Evolutionary conservation across 805 yeast genomes (phyloP).

Genomic region (Yarrowia hollandica): DNA sequence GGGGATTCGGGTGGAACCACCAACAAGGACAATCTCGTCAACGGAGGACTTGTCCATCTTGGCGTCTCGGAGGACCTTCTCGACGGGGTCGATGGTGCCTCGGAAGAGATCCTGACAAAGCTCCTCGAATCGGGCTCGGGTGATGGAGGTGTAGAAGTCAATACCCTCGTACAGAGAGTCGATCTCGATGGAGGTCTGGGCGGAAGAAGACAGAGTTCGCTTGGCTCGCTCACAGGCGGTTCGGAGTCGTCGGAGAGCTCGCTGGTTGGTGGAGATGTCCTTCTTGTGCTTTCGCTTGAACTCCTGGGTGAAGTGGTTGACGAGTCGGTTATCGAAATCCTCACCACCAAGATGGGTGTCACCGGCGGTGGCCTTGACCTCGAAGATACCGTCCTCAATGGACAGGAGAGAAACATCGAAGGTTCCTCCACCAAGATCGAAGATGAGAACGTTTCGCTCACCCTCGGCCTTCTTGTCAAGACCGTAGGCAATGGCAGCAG

Average conservation of each 20-base stretch:
- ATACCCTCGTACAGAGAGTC: constrained; percentile 94
- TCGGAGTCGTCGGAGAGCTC: constrained; percentile 97
- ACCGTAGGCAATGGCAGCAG: constrained; percentile 99
- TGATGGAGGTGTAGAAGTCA: constrained; percentile 93
- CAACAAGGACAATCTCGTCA: constrained; percentile 90
- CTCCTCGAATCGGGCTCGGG: constrained; percentile 98
- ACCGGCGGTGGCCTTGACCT: constrained; percentile 92
- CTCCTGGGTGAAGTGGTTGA: constrained; percentile 88
- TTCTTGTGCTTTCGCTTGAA: constrained; percentile 98
- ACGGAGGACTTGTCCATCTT: constrained; percentile 86
- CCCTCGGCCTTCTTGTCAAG: constrained; percentile 62
- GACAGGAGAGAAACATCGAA: constrained; percentile 93
- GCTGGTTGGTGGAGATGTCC: constrained; percentile 88
- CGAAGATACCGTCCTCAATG: constrained; percentile 94
- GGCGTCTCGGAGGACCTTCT: constrained; percentile 88
- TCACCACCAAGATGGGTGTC: constrained; percentile 97
- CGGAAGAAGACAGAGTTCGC: constrained; percentile 95
- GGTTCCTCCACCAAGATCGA: constrained; percentile 99
- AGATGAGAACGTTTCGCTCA: constrained; percentile 87
- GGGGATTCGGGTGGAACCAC: constrained; percentile 99
- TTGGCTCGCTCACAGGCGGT: constrained; percentile 99
- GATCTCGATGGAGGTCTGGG: constrained; percentile 92
- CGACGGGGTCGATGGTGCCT: constrained; percentile 92
- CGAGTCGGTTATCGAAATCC: constrained; percentile 96
- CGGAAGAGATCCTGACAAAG: constrained; percentile 92